Base-by-base conservation (phyloP, 768 basidiomycete species). In the Lactarius trivialis region DNA sequence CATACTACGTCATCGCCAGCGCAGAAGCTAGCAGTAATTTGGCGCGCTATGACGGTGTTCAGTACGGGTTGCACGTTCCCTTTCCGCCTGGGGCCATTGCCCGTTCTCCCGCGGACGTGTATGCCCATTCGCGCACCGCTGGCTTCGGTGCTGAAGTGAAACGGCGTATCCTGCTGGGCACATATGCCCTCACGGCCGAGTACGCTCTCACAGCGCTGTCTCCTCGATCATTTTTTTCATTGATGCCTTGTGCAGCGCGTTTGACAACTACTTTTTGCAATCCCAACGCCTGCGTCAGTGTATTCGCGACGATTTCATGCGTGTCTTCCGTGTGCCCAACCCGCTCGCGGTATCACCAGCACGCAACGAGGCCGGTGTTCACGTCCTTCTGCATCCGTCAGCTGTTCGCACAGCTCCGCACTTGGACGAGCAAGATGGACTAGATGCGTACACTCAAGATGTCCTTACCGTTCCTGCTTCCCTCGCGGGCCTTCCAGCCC, bases 211-310 rank as follows among this genome's bases (percentile, higher is more conserved):
- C 36, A 34, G 7, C 28, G 4, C 17, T 28, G 19, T 51, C n/a
- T 8, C 19, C 2, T 55, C 4, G 9, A 9, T 17, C 55, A 21
- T 58, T 7, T 6, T 30, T 34, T 36, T 51, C 28, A 12, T 52
- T 51, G 30, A 57, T 14, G 15, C 30, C 6, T 48, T 4, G 8
- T 17, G 37, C 68, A 98, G 93, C 60, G 93, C 93, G n/a, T 98
- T 94, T 70, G 89, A 98, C 74, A 98, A 96, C 70, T 98, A 96
- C 73, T 99, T 93, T 71, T 79, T 98, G 6, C 93, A 96, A 76
- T 95, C 96, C 0, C 88, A 93, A 65, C 81, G 85, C 34, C 82
- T 98, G 11, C 85, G 96, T 1, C 79, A 81, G 55, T 75, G 81
- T 8, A 77, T 99, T 56, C 81, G 83, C 61, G 69, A 78, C 5